Percentiles rank a stretch among this genome's conserved stretches.
Evolutionary conservation across 805 yeast species (phyloP).

Genomic region (Barnettozyma pratensis): DNA sequence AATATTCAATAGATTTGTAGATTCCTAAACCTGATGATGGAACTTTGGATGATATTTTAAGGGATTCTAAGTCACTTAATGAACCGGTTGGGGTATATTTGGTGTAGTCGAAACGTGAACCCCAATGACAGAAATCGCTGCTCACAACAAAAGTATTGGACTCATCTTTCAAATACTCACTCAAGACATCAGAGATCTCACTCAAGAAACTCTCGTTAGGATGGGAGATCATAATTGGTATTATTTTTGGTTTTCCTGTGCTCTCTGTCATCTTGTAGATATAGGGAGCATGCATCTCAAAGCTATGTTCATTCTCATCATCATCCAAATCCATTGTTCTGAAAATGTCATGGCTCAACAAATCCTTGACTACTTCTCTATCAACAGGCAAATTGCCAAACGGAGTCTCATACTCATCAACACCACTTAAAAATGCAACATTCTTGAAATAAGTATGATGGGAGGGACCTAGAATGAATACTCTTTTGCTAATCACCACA

Average conservation of each 20-base stretch:
- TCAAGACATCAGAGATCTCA: slow-evolving; percentile 42
- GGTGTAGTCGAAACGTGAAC: slow-evolving; percentile 56
- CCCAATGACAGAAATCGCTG: slow-evolving; percentile 97
- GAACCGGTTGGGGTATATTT: slow-evolving; percentile 34
- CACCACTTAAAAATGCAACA: slow-evolving; percentile 48
- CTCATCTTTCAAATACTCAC: slow-evolving; percentile 48
- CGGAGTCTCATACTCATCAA: slow-evolving; percentile 68
- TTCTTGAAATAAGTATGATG: slow-evolving; percentile 81
- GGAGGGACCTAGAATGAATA: slow-evolving; percentile 87
- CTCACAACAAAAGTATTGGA: slow-evolving; percentile 71
- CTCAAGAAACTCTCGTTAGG: slow-evolving; percentile 40
- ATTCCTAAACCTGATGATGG: slow-evolving; percentile 38
- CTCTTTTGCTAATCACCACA: slow-evolving; percentile 37
- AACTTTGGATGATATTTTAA: slow-evolving; percentile 6
- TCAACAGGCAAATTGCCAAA: slow-evolving; percentile 74
- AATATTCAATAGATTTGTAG: slow-evolving; percentile 62
- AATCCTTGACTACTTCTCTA: slow-evolving; percentile 31
- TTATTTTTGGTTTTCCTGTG: slow-evolving; percentile 39
- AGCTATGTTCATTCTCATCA: slow-evolving; percentile 86
- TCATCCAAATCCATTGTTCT: slow-evolving; percentile 48
- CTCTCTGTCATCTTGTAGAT: slow-evolving; percentile 44
- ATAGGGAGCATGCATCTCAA: slow-evolving; percentile 92
- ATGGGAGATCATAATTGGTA: slow-evolving; percentile 80
- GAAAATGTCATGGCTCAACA: slow-evolving; percentile 41
- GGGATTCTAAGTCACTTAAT: slow-evolving; percentile 13